phyloP scores from a whole-genome alignment of 2,329 filamentous ascomycete genomes.

The Akanthomyces muscarius region DNA sequence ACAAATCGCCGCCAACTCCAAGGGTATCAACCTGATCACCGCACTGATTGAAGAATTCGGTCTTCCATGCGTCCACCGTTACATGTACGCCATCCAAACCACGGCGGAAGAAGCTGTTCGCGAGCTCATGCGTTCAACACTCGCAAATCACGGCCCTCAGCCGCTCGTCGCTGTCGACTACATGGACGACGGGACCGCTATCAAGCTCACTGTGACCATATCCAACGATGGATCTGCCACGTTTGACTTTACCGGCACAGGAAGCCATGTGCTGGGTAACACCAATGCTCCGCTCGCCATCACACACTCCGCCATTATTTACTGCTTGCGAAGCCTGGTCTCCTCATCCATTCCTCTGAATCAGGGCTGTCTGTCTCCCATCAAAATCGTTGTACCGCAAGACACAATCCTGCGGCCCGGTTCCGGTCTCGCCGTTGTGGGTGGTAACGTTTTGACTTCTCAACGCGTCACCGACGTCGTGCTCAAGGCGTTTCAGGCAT shows the following conservation, averaged over 20 bases:
- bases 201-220: conserved; percentile 70
- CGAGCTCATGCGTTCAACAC: conserved; percentile 23
- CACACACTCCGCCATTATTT: conserved; percentile 65
- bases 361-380: conserved; percentile 76
- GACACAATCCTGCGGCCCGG: conserved; percentile 71
- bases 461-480: conserved; percentile 83
- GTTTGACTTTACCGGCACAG: conserved; percentile 47
- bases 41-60: conserved; percentile 70
- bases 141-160: conserved; percentile 19
- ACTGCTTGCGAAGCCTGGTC: conserved; percentile 77
- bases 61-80: conserved; percentile 65
- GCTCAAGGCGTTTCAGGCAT: conserved; percentile 73
- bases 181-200: conserved; percentile 85
- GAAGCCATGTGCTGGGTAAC: conserved; percentile 30
- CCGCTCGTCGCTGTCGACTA: conserved; percentile 42
- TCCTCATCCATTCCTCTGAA: conserved; percentile 80
- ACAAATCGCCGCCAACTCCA: conserved; percentile 81
- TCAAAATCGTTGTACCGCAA: conserved; percentile 68
- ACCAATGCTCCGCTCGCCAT: conserved; percentile 33
- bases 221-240: conserved; percentile 69
- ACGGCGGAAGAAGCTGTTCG: conserved; percentile 37
- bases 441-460: conserved; percentile 75
- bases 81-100: conserved; percentile 39
- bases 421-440: conserved; percentile 74
- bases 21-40: conserved; percentile 72